Evolutionary conservation across 495 filamentous ascomycete genomes (phyloP).

Genomic region (Bacidia rubella): DNA sequence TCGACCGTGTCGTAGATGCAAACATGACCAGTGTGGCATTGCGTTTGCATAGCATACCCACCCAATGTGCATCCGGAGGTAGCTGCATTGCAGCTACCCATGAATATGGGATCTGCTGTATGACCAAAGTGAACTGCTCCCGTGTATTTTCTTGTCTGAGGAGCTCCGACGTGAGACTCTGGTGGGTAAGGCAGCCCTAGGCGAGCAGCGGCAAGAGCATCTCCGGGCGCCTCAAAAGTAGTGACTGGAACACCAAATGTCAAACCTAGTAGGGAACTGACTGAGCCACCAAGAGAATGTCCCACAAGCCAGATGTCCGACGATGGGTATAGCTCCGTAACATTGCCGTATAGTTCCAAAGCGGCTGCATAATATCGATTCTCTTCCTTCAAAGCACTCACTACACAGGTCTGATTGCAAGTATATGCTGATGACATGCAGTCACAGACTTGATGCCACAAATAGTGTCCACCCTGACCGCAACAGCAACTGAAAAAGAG

Average conservation of each 20-base stretch:
- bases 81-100: conserved; percentile 85
- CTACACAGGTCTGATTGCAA: conserved; percentile 83
- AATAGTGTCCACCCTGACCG: conserved; percentile 73
- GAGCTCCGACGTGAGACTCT: conserved; percentile 50
- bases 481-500: conserved; percentile 97
- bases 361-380: conserved; percentile 83
- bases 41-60: conserved; percentile 88
- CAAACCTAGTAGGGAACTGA: conserved; percentile 71
- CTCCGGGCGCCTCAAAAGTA: conserved; percentile 81
- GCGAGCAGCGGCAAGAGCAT: conserved; percentile 73
- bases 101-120: conserved; percentile 88
- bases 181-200: conserved; percentile 82
- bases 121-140: conserved; percentile 90
- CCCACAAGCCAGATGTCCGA: conserved; percentile 78
- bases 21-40: conserved; percentile 76
- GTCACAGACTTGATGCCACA: conserved; percentile 84
- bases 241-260: conserved; percentile 81
- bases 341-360: conserved; percentile 79
- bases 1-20: conserved; percentile 85
- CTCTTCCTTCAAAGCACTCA: conserved; percentile 57
- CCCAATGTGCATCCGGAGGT: conserved; percentile 77
- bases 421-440: conserved; percentile 73
- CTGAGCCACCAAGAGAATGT: conserved; percentile 82
- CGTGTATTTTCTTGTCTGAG: conserved; percentile 55
- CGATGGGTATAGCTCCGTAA: conserved; percentile 74